Conservation (phyloP, 2,329 filamentous ascomycete species). For the Aspergillus pseudoviridinutans region DNA sequence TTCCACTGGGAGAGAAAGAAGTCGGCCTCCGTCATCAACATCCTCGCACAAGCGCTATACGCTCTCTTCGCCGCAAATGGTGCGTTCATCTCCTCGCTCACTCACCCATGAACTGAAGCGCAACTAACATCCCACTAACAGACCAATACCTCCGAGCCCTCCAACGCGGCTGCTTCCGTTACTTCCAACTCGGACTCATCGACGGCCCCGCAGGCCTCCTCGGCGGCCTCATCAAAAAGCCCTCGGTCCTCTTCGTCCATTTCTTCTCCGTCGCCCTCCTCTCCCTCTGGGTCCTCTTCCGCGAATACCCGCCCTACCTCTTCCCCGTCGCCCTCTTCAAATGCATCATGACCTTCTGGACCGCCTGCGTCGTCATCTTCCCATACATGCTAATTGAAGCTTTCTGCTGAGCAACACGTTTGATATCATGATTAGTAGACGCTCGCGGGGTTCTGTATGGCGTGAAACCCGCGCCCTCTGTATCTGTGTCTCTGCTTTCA, state of each 20-base stretch:
- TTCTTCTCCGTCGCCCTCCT: conserved; percentile 93
- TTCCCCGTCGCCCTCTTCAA: conserved; percentile 63
- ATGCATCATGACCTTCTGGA: conserved; percentile 69
- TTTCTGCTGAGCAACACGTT: conserved; percentile 26
- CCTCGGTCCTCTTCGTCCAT: conserved; percentile 77
- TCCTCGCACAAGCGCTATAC: conserved; percentile 94
- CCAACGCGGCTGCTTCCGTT: conserved; percentile 85
- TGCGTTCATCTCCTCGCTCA: conserved; percentile 21
- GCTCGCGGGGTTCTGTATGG: neutral
- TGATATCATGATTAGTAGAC: neutral
- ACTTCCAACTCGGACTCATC: conserved; percentile 74
- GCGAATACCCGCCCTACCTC: conserved; percentile 50
- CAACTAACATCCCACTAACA: conserved; percentile 1
- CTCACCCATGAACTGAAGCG: conserved; percentile 5
- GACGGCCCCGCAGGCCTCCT: conserved; percentile 78
- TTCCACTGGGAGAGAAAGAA: conserved; percentile 89
- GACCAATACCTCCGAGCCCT: conserved; percentile 72
- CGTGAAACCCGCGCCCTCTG: neutral
- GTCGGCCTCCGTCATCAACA: conserved; percentile 86
- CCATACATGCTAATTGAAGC: conserved; percentile 74
- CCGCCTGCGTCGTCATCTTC: conserved; percentile 75
- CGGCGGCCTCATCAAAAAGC: conserved; percentile 73
- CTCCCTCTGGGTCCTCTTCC: conserved; percentile 68
- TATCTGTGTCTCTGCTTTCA: neutral
- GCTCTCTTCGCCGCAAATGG: conserved; percentile 80